Base-by-base conservation (phyloP, 495 filamentous ascomycete genomes). In the Pseudoneurospora amorphoporcata region DNA sequence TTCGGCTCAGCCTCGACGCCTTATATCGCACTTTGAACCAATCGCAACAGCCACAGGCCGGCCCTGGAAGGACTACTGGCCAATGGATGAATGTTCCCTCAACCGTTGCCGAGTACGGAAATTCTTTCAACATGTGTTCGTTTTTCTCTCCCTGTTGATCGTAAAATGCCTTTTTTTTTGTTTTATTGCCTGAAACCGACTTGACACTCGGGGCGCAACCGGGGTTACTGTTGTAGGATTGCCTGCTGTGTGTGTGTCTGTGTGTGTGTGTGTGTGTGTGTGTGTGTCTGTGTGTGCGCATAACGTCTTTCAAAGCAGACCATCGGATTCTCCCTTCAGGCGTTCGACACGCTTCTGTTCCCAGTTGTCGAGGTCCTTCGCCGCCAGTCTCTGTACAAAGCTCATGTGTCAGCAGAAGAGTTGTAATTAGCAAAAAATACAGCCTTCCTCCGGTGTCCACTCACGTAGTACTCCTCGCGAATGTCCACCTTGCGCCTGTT, bases 291-390 rank as follows among this genome's bases (percentile, higher is more conserved):
- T 41, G 40, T 43, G 16, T 8, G 29, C 47, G 53, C 53, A 65
- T 37, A 8, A 35, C 12, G 38, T 42, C 23, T 32, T 42, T 89
- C 85, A 95, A 72, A 97, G 75, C 47, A 92, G 86, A 17, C 96
- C 96, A 82, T 99, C 94, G 40, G 86, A 89, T 82, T 99, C 96
- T 16, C 96, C 96, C 38, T 90, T 86, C 71, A 98, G 87, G 76
- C 96, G 86, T 82, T 94, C 88, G 16, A 98, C 93, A 68, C 96
- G 87, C 81, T 92, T 95, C 79, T 97, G 94, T 80, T 99, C 96
- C 96, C 96, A 99, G 76, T 92, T 87, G 77, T 98, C 95, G 69
- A 97, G 78, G 80, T 98, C 94, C 82, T 98, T 96, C 39, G 90
- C 91, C 74, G 94, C 91, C 17, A 98, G 84, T 82, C 91, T 90